Evolutionary conservation across 352 stramenopile genomes (phyloP).

Genomic region (Phytopythium boreale): DNA sequence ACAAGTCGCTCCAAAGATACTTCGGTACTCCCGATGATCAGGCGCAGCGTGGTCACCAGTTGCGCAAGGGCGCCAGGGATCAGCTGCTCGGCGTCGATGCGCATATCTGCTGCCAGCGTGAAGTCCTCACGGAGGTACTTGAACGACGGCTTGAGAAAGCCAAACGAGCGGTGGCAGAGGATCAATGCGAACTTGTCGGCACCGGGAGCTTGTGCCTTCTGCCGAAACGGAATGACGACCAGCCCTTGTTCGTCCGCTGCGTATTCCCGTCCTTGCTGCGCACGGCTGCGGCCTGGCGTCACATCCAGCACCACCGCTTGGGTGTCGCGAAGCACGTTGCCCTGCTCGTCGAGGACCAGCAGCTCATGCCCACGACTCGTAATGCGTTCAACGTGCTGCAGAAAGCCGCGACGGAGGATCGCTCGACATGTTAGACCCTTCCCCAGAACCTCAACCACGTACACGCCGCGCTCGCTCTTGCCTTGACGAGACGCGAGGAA

Average conservation of each 20-base stretch:
- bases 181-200: constrained; percentile 39
- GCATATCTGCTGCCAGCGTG: constrained; percentile 33
- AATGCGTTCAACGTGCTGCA: constrained; percentile 43
- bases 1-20: constrained; percentile 6
- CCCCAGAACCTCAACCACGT: constrained; percentile 62
- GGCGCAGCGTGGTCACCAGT: constrained; percentile 21
- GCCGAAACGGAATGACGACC: constrained; percentile 47
- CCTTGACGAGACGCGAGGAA: constrained; percentile 15
- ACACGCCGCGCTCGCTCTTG: constrained; percentile 35
- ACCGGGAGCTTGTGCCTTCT: constrained; percentile 13
- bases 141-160: constrained; percentile 34
- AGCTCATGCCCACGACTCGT: constrained; percentile 48
- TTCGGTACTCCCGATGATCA: constrained; percentile 13
- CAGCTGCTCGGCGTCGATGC: constrained; percentile 53
- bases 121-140: constrained; percentile 34
- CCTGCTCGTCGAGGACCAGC: constrained; percentile 43
- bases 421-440: constrained; percentile 51
- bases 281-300: constrained; percentile 28
- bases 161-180: constrained; percentile 37
- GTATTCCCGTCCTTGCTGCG: constrained; percentile 32
- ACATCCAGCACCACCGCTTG: constrained; percentile 36
- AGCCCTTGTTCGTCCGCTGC: constrained; percentile 19
- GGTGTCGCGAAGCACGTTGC: constrained; percentile 29
- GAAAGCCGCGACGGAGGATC: constrained; percentile 53
- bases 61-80: constrained; percentile 32